Evolutionary conservation across 495 filamentous ascomycete genomes (phyloP), one percentile per base, ranked within the genome.

Genomic region (Podospora pseudoanserina): DNA sequence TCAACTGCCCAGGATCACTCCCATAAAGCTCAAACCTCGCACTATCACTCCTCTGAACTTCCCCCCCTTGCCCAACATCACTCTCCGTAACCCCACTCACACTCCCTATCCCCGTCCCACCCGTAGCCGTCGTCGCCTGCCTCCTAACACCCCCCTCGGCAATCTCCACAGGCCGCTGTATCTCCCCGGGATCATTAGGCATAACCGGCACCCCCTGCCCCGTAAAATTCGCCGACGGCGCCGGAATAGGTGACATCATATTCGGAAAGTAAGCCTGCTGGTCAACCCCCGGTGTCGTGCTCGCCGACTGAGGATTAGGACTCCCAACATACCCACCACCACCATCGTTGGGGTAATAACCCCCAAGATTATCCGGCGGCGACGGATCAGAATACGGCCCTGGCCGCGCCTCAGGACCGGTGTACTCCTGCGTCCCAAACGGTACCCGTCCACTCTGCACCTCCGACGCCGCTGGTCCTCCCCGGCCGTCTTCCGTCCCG

Each of bases 21-120:
- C 76, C 76, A 34, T 76, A 74, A 49, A 78, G 54, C 65, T 78
- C 74, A 60, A 68, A 76, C 34, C 71, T 63, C n/a, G 65, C 70
- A 15, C 59, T 61, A 18, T 61, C 59, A 3, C n/a, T 5, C 26
- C 59, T 61, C 30, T 23, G 18, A 23, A 65, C 56, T 9, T 20
- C 55, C 1, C 60, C 56, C 18, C 27, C 56, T n/a, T 9, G 6
- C 9, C 13, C 56, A 20, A 9, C 56, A 59, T 15, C 9, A 62
- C 23, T 34, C 60, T 71, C 7, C 68, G 65, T 26, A 69, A 66
- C 34, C 78, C 78, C 15, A 76, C 78, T 63, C 74, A 81, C 7
- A 78, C 79, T 0, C 80, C 80, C 0, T 72, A 27, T 19, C 28
- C n/a, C 27, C 16, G 30, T 28, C 6, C 4, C 60, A 5, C 69